Evolutionary conservation across 257 asterid genomes (phyloP), one percentile per base, ranked within the genome.

Genomic region (Nicotiana attenuata): DNA sequence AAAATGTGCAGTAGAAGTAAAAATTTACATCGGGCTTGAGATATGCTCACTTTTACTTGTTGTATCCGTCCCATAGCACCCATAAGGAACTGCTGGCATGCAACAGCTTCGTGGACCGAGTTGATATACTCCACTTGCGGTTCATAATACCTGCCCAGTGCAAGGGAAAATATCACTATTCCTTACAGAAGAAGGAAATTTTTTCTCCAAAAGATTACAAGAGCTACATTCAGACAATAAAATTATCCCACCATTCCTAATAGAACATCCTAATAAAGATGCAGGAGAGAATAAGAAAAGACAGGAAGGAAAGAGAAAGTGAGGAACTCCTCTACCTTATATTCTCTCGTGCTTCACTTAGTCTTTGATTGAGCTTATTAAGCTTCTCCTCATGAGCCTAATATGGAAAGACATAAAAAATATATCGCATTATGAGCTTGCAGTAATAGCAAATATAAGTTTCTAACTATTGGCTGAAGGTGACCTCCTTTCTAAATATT

Each of bases 321-420:
- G 16, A 80, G 22, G 2, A 85, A 82, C 41, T 2, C 29, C 19
- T 75, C 45, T 24, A 89, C 97, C 95, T 90, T 91, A 90, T 53
- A 80, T 91, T 91, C 19, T 88, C 89, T 7, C 60, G 85, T 3
- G 92, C 81, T 83, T 85, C 93, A 0, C 86, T 82, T 45, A 86
- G 91, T 73, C 83, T 83, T 38, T 87, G 81, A 14, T 65, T 86
- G 81, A 93, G 89, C 78, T 83, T 84, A 26, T 90, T 92, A 41
- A 93, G 85, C 64, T 87, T 88, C 77, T 82, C 91, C 85, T 90
- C 92, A 75, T 88, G 92, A 15, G 80, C 87, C 97, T 92, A 83
- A 78, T 65, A 24, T 75, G 63, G 69, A 76, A 69, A 76, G 28
- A n/a, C 29, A 22, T 5, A 24, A 24, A n/a, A 76, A 68, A 15